Evolutionary conservation across 108 stramenopile genomes (phyloP), one percentile per base, ranked within the genome.

Genomic region (Nitzschia inconspicua): DNA sequence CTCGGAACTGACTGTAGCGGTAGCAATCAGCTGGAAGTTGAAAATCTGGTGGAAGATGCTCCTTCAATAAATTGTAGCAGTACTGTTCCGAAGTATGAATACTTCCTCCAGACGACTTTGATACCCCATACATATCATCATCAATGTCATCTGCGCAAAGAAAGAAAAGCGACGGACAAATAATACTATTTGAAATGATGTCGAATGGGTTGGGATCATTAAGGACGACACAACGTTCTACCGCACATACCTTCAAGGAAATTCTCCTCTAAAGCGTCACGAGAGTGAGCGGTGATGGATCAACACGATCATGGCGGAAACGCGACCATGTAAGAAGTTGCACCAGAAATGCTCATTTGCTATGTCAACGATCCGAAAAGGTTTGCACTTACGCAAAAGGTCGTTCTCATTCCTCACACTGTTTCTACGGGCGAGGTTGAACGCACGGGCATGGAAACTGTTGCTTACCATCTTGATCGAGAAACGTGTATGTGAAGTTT

Each of bases 371-470:
- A 23, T 52, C 16, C 11, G 28, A 10, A 23, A 23, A 47, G 0
- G 30, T 2, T 50, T 14, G 11, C 14, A 71, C 70, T 64, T 65
- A 71, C 71, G 72, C 13, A 73, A 20, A 19, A 67, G 72, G 42
- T 67, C 72, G 14, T 44, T 43, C 39, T 66, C 72, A 23, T 66
- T 67, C 9, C 66, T 23, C n/a, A 41, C 23, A 10, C 65, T 60
- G 49, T 61, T 40, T 23, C 51, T 60, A 4, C 72, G 48, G 11
- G 72, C 66, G 35, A 73, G 52, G 42, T 66, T 73, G 27, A 73
- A 24, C 10, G 72, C 47, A 53, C 51, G 20, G n/a, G 64, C 48
- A 28, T 46, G 61, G 20, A 49, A 23, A 35, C 37, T 50, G 48
- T 13, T 24, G 37, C n/a, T 39, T 14, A 11, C n/a, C 37, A 39